These are phyloP conservation scores for Cardiospermum halicacabum DNA, from an alignment of 345 rosid genomes.

Conservation along the genomic window DNA sequence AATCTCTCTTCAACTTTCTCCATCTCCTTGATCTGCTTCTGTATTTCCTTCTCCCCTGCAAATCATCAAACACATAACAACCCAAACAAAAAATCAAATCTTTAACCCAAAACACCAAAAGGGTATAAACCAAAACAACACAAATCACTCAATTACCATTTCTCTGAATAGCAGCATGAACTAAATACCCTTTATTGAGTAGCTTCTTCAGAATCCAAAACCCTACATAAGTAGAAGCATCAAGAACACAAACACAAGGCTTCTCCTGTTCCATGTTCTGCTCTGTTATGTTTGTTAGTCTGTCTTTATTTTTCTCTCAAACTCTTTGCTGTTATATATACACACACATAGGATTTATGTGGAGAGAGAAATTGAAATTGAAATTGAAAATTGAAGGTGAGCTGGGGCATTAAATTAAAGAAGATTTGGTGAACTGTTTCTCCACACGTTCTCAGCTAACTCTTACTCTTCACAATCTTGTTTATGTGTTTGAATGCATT, in stretches of 20 bases:
- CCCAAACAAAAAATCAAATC: not conserved
- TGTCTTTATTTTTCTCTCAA: no score
- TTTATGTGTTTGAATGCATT: not conserved
- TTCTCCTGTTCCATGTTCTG: constrained; percentile 13
- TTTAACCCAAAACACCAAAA: not conserved
- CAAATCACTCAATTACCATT: constrained; percentile 34
- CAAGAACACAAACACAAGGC: constrained; percentile 67
- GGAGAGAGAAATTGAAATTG: not conserved
- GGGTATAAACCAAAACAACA: not conserved
- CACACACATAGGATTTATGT: not conserved
- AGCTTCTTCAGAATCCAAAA: constrained; percentile 82
- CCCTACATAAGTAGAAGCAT: constrained; percentile 83
- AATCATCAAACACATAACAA: not conserved
- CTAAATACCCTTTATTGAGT: constrained; percentile 64
- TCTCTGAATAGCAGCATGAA: constrained; percentile 69
- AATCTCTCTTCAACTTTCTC: constrained; percentile 53
- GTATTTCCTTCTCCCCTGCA: constrained; percentile 54
- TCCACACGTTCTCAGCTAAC: constrained; percentile 57
- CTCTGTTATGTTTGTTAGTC: not conserved
- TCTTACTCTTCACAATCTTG: constrained; percentile 15
- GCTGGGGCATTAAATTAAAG: constrained; percentile 23
- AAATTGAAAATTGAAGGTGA: constrained; percentile 13
- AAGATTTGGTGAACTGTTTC: constrained; percentile 62
- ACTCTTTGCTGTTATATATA: no score
- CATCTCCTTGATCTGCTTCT: constrained; percentile 58